A percentile compares a stretch with the other conserved stretches of the same genome.
These are phyloP conservation scores for Platismatia glauca DNA, from an alignment of 495 filamentous ascomycete species.

Conservation along the genomic window DNA sequence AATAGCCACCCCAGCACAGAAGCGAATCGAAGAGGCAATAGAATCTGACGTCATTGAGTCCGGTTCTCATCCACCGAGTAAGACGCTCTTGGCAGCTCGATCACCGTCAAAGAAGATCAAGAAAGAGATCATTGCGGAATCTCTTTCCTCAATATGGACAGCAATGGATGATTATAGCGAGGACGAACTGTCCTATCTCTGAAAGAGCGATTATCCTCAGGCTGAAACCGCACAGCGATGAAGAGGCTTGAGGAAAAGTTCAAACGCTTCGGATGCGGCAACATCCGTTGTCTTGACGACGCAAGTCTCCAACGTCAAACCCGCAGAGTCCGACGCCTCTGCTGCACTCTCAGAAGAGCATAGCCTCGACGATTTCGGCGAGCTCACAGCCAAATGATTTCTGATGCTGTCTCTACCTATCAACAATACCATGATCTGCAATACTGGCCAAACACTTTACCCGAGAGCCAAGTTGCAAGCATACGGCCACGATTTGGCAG, in stretches of 20 bases:
- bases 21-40: background rate
- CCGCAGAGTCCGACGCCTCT: too few species aligned
- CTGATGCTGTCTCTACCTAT: background rate
- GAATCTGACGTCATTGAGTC: background rate
- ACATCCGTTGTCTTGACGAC: too few species aligned
- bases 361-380: too few species aligned
- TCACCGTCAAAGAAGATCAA: background rate
- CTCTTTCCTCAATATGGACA: conserved; percentile 5
- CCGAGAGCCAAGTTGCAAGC: background rate
- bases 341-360: too few species aligned
- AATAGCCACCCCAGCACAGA: background rate
- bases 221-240: too few species aligned
- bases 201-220: too few species aligned
- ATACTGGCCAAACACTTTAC: background rate
- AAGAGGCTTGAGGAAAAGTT: too few species aligned
- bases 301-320: too few species aligned
- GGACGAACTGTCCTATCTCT: conserved; percentile 15
- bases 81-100: background rate
- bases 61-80: background rate
- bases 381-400: too few species aligned
- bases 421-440: background rate
- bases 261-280: too few species aligned
- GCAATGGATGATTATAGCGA: conserved; percentile 10
- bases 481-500: background rate
- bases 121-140: background rate